Percentiles rank a stretch among this genome's conserved stretches.
phyloP scores from a whole-genome alignment of 2,329 filamentous ascomycete genomes.

The Aciculosporium take region DNA sequence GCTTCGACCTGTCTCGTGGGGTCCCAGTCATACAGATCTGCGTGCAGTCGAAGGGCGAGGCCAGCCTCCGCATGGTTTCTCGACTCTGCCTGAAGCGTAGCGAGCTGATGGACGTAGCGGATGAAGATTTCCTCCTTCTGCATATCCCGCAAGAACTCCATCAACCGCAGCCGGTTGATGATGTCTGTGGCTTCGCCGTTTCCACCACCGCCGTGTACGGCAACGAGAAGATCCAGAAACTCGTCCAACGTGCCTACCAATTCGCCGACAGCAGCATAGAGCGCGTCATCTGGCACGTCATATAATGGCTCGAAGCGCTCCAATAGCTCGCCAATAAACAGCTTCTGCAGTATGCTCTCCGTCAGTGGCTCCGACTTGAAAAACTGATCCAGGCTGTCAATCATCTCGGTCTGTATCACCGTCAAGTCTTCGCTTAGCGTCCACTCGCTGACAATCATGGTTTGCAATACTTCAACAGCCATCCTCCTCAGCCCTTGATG shows the following conservation, averaged over 20 bases:
- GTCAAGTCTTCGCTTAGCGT: slow-evolving; percentile 83
- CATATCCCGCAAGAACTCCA: slow-evolving; percentile 95
- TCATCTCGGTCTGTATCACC: slow-evolving; percentile 89
- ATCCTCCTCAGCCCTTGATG: slow-evolving; percentile 82
- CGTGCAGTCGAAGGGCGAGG: slow-evolving; percentile 76
- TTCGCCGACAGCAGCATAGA: slow-evolving; percentile 63
- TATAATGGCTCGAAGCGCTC: slow-evolving; percentile 63
- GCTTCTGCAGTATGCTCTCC: slow-evolving; percentile 80
- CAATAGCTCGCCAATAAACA: slow-evolving; percentile 77
- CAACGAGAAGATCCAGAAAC: slow-evolving; percentile 78
- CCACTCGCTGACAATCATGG: slow-evolving; percentile 99
- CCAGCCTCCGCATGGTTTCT: slow-evolving; percentile 79
- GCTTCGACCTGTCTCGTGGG: slow-evolving; percentile 50
- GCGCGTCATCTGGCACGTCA: slow-evolving; percentile 50
- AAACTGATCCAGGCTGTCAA: slow-evolving; percentile 77
- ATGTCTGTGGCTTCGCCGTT: slow-evolving; percentile 65
- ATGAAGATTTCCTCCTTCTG: slow-evolving; percentile 95
- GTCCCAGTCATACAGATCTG: slow-evolving; percentile 88
- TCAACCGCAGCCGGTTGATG: slow-evolving; percentile 76
- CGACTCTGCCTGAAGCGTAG: slow-evolving; percentile 58
- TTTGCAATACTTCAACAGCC: slow-evolving; percentile 85
- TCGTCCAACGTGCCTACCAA: slow-evolving; percentile 79
- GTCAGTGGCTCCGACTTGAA: slow-evolving; percentile 83
- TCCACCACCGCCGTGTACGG: slow-evolving; percentile 66
- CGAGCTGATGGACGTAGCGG: slow-evolving; percentile 86